Evolutionary conservation across 225 moss, liverwort and hornwort species (phyloP).

Genomic region (Ulota crispa): DNA sequence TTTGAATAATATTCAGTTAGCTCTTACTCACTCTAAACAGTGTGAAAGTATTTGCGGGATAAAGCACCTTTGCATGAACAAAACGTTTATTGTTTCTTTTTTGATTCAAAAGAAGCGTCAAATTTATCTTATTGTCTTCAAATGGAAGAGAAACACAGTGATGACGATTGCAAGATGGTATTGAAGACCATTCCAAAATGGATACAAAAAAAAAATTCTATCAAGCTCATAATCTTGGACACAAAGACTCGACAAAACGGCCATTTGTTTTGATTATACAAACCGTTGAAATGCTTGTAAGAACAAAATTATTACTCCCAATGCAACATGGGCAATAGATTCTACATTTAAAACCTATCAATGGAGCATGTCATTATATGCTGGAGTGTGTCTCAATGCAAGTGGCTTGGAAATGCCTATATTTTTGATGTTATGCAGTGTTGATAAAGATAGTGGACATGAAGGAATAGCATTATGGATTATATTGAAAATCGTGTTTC

Average conservation of each 20-base stretch:
- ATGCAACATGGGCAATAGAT: not conserved
- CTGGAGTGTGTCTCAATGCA: too few species aligned
- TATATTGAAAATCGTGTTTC: too few species aligned
- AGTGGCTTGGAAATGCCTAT: too few species aligned
- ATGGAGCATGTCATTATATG: too few species aligned
- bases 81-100: too few species aligned
- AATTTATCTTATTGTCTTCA: not conserved
- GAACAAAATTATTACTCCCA: not conserved
- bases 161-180: not conserved
- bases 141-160: not conserved
- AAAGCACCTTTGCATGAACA: not conserved
- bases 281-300: not conserved
- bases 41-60: fast-evolving
- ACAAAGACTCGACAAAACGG: fast-evolving
- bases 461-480: too few species aligned
- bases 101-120: not conserved
- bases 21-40: fast-evolving
- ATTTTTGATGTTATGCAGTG: not conserved
- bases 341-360: too few species aligned
- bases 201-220: not conserved
- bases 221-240: not conserved
- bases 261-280: not conserved
- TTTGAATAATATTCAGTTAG: not conserved
- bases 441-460: too few species aligned
- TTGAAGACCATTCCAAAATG: not conserved